Conservation (phyloP, 306 rosid genomes). For the Malus orientalis region DNA sequence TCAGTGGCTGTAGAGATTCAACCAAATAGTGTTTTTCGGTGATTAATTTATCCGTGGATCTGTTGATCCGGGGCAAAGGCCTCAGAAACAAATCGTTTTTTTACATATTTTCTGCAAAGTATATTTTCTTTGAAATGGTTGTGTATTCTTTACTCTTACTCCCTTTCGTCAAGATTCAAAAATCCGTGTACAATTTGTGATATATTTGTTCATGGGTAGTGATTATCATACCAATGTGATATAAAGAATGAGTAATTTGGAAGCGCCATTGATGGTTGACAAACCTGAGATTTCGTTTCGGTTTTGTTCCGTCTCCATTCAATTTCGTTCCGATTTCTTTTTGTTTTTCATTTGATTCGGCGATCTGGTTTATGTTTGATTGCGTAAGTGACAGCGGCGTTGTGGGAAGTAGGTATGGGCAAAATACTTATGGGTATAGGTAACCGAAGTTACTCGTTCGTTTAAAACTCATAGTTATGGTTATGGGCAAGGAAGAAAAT, state of each 20-base stretch:
- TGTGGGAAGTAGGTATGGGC: too few relatives aligned
- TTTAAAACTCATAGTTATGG: too few relatives aligned
- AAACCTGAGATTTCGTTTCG: too few relatives aligned
- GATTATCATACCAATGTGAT: slow-evolving; percentile 24
- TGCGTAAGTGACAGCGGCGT: too few relatives aligned
- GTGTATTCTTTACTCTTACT: slow-evolving; percentile 34
- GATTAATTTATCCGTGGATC: slow-evolving; percentile 34
- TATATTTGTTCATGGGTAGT: slow-evolving; percentile 41
- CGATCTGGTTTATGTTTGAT: too few relatives aligned
- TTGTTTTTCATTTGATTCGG: too few relatives aligned
- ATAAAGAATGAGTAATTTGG: neutral
- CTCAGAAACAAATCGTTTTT: slow-evolving; percentile 38
- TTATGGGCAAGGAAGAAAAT: too few relatives aligned
- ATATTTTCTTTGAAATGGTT: slow-evolving; percentile 46
- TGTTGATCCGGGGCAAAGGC: slow-evolving; percentile 30
- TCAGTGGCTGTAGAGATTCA: slow-evolving; percentile 25
- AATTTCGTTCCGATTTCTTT: too few relatives aligned
- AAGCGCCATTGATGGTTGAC: too few relatives aligned
- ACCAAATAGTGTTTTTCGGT: slow-evolving; percentile 11
- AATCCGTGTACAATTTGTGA: slow-evolving; percentile 17
- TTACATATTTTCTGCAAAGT: slow-evolving; percentile 30
- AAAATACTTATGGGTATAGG: too few relatives aligned
- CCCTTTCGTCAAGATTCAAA: slow-evolving; percentile 25
- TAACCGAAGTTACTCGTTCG: too few relatives aligned
- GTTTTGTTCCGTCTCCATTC: too few relatives aligned